phyloP scores from a whole-genome alignment of 345 rosid genomes.

The Eucalyptus decipiens region DNA sequence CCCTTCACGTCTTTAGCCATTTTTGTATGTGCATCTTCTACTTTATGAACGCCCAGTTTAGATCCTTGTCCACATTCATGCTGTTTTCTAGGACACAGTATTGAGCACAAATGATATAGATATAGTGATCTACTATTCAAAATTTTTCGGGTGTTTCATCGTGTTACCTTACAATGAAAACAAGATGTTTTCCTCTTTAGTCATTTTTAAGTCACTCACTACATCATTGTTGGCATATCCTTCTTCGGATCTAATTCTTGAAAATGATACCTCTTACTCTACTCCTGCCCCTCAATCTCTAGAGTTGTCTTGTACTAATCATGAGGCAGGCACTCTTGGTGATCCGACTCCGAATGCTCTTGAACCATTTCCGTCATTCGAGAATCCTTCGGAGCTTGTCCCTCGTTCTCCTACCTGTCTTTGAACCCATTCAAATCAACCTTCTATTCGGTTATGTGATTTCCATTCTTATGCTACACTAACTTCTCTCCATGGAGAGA shows the following conservation, averaged over 20 bases:
- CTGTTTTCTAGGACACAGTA: background rate
- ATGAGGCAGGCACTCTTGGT: background rate
- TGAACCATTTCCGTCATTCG: background rate
- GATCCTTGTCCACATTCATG: background rate
- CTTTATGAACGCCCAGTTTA: background rate
- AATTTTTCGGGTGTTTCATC: background rate
- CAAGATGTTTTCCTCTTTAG: background rate
- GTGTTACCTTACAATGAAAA: background rate
- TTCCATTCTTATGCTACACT: background rate
- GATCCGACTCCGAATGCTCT: background rate
- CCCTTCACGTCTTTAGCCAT: background rate
- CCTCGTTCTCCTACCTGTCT: background rate
- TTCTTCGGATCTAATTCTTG: background rate
- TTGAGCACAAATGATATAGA: background rate
- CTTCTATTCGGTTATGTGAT: background rate
- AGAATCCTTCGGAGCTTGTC: background rate
- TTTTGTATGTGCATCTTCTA: background rate
- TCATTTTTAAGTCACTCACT: background rate
- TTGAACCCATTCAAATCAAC: background rate
- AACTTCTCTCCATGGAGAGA: background rate
- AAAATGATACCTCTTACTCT: background rate
- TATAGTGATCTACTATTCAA: background rate
- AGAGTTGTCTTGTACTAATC: background rate
- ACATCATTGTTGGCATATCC: background rate
- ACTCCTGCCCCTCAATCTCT: background rate